A percentile compares a stretch with the other conserved stretches of the same genome.
phyloP scores from a whole-genome alignment of 352 stramenopile species.

The Phytophthora crassamura region DNA sequence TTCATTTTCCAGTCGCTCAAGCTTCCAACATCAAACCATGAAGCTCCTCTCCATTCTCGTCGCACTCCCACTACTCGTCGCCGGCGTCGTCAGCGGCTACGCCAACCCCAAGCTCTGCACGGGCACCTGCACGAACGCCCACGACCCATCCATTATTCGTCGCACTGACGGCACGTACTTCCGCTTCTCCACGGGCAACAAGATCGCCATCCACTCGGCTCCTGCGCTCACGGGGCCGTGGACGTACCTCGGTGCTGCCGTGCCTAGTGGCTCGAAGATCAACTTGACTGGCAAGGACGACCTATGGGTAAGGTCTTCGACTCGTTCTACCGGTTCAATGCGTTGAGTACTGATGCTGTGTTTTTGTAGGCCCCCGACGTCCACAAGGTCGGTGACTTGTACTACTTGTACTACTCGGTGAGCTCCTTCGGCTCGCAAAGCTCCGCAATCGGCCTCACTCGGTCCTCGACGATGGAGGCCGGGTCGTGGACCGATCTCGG shows the following conservation, averaged over 20 bases:
- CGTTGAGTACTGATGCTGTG: background rate
- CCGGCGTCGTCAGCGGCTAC: constrained; percentile 22
- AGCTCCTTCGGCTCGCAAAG: constrained; percentile 52
- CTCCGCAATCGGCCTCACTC: constrained; percentile 55
- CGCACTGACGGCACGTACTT: constrained; percentile 56
- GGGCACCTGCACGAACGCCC: constrained; percentile 38
- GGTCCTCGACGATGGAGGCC: constrained; percentile 52
- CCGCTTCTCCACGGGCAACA: constrained; percentile 51
- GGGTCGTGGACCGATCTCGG: constrained; percentile 48
- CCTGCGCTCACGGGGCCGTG: constrained; percentile 42
- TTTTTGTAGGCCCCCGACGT: constrained; percentile 48
- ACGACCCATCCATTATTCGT: constrained; percentile 53
- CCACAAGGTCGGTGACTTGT: constrained; percentile 49
- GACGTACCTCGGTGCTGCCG: constrained; percentile 44
- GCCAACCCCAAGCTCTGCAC: constrained; percentile 27
- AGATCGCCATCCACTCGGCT: constrained; percentile 52
- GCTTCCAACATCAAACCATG: background rate
- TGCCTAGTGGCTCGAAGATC: constrained; percentile 47
- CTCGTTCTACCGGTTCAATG: background rate
- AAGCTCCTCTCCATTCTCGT: constrained; percentile 14
- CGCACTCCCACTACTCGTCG: constrained; percentile 19
- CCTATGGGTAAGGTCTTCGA: constrained; percentile 35
- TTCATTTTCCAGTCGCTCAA: no score
- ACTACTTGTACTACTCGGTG: constrained; percentile 70
- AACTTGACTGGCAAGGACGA: constrained; percentile 46